Base-by-base conservation (phyloP, 768 basidiomycete species). In the Hericium erinaceus region DNA sequence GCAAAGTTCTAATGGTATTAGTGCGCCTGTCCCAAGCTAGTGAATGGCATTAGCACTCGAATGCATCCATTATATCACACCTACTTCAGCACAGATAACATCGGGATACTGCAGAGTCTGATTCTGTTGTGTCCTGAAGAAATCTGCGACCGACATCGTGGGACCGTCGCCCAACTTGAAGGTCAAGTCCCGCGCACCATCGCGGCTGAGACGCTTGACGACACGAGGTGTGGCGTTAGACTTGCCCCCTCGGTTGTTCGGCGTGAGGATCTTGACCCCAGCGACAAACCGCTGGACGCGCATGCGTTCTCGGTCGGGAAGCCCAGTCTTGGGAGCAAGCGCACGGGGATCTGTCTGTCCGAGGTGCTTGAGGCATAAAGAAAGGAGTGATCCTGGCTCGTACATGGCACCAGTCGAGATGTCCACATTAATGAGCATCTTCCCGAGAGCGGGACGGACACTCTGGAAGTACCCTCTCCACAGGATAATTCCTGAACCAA, bases 381-480 rank as follows among this genome's bases (percentile, higher is more conserved):
- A 67, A 55, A 87, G 70, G 2, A 92, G 73, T 0, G 74, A 66
- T 0, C 90, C 89, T 0, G 78, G 70, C 63, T 80, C 81, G 66
- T 84, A 90, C 84, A 92, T 87, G 26, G 83, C 78, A 0, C 84
- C 89, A 0, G 88, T 87, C 0, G 84, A 81, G 50, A 89, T 87
- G 60, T 92, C 89, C 61, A 92, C 77, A 58, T 91, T 92, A 62
- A 91, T 73, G 26, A 89, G 68, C 64, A 92, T 78, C 0, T 73
- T 72, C 0, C 82, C 82, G 16, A 83, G 75, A 0, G 79, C 80
- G 3, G 89, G 88, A 20, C 89, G 77, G 12, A 89, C 77, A 0
- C 85, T 87, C 66, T 91, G 89, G 70, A 92, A 91, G 56, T 87
- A 89, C 0, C 89, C 89, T 3, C 89, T 77, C 87, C 87, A 88